Conservation (phyloP, 495 filamentous ascomycete species). For the Talaromyces borbonicus region DNA sequence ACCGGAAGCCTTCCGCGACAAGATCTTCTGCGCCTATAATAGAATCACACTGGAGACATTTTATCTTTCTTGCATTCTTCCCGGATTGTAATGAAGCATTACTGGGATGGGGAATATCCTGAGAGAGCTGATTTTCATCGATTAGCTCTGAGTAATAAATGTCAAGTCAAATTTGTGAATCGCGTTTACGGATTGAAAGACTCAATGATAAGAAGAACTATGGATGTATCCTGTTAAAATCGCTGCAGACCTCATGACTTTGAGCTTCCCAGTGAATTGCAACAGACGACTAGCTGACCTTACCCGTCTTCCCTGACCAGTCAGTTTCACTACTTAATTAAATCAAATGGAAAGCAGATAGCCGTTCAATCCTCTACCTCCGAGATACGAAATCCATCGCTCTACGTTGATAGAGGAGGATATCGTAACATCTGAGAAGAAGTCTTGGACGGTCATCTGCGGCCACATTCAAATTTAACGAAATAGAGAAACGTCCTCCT, state of each 20-base stretch:
- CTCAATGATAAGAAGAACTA: not conserved
- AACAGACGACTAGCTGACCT: conserved; percentile 1
- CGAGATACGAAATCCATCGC: conserved; percentile 4
- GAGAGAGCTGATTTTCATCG: not conserved
- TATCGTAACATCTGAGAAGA: not conserved
- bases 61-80: conserved; percentile 14
- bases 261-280: conserved; percentile 5
- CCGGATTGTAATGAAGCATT: conserved; percentile 6
- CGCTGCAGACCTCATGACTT: conserved; percentile 2
- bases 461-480: not conserved
- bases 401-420: conserved; percentile 1
- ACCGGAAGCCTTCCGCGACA: conserved; percentile 29
- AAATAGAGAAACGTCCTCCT: conserved; percentile 8
- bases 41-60: conserved; percentile 31
- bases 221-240: conserved; percentile 8
- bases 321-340: conserved; percentile 4
- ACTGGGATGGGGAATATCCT: no score
- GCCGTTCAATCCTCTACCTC: not conserved
- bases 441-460: not conserved
- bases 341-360: not conserved
- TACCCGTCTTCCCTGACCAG: not conserved
- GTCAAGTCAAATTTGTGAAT: not conserved
- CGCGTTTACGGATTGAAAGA: not conserved
- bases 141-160: conserved; percentile 2
- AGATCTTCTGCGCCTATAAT: conserved; percentile 37